Evolutionary conservation across 805 yeast species (phyloP).

Genomic region (Hyphopichia homilentoma): DNA sequence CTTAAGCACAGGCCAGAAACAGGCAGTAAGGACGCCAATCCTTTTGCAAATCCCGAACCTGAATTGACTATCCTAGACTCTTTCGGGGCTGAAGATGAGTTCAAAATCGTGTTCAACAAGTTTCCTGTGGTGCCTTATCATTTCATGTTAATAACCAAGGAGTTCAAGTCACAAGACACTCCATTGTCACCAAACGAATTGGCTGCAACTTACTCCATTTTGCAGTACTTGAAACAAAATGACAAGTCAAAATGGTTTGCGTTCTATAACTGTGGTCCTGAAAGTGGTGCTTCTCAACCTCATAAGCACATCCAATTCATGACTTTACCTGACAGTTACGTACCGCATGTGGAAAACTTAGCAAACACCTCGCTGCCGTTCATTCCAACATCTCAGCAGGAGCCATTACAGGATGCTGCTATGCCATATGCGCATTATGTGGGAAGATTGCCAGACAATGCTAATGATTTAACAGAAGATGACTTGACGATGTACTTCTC

Average conservation of each 20-base stretch:
- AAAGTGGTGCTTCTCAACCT: constrained; percentile 91
- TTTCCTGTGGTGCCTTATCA: constrained; percentile 82
- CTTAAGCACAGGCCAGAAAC: constrained; percentile 38
- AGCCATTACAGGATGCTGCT: constrained; percentile 59
- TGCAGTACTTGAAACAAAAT: constrained; percentile 43
- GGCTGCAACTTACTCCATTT: constrained; percentile 50
- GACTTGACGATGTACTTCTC: constrained; percentile 65
- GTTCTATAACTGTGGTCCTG: constrained; percentile 84
- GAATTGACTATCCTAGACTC: constrained; percentile 58
- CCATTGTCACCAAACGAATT: constrained; percentile 74
- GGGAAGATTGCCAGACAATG: constrained; percentile 49
- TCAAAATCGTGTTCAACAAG: constrained; percentile 72
- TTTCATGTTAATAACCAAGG: constrained; percentile 71
- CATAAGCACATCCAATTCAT: constrained; percentile 91
- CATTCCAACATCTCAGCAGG: constrained; percentile 49
- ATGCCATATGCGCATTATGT: constrained; percentile 81
- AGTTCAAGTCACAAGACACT: constrained; percentile 66
- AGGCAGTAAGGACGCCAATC: constrained; percentile 48
- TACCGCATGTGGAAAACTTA: constrained; percentile 52
- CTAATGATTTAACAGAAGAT: constrained; percentile 45
- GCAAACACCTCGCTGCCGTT: constrained; percentile 44
- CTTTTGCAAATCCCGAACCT: constrained; percentile 79
- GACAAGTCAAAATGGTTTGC: constrained; percentile 57
- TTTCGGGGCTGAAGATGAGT: constrained; percentile 48
- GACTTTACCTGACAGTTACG: constrained; percentile 57